Percentiles rank a stretch among this genome's conserved stretches.
phyloP scores from a whole-genome alignment of 371 early-diverging fungal genomes.

The Mortierella sp. region DNA sequence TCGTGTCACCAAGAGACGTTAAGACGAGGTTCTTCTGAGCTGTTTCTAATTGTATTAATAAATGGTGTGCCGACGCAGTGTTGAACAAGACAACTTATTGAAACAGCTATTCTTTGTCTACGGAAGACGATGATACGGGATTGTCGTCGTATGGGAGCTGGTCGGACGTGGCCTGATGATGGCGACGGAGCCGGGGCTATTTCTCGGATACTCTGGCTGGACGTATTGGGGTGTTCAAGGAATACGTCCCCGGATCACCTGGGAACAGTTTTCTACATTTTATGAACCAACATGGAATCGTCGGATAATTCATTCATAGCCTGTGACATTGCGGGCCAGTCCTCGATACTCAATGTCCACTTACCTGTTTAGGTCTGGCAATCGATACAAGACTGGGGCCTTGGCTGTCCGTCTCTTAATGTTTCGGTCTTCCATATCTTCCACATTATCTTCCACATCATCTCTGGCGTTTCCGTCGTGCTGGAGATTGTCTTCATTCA shows the following conservation, averaged over 20 bases:
- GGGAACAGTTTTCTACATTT: constrained; percentile 8
- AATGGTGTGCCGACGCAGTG: no score
- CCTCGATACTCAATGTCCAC: neutral
- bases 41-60: neutral
- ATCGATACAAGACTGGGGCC: neutral
- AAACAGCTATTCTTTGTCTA: neutral
- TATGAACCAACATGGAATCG: no score
- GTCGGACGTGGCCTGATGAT: neutral
- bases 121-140: neutral
- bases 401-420: neutral
- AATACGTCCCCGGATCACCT: constrained; percentile 29
- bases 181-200: neutral
- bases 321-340: no score
- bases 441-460: neutral
- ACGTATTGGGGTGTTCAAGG: constrained; percentile 14
- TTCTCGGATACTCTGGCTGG: neutral
- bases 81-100: neutral
- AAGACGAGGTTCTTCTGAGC: constrained; percentile 3
- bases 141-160: neutral
- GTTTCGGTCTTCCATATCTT: neutral
- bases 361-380: constrained; percentile 5
- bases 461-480: neutral
- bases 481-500: neutral
- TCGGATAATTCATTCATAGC: no score
- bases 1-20: constrained; percentile 46